Evolutionary conservation across 306 rosid genomes (phyloP).

Genomic region (Ammopiptanthus mongolicus): DNA sequence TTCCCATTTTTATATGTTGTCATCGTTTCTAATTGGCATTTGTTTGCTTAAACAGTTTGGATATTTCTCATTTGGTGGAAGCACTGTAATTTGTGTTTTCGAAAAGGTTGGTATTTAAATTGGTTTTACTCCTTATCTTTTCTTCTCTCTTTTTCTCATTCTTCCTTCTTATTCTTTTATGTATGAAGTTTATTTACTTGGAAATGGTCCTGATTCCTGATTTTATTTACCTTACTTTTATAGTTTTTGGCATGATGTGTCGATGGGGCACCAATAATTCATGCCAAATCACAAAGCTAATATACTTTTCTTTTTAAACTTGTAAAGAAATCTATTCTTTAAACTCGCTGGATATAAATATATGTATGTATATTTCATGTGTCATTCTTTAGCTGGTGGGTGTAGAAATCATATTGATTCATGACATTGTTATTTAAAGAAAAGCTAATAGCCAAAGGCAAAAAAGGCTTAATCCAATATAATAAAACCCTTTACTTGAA

Average conservation of each 20-base stretch:
- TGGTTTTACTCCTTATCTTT: not conserved
- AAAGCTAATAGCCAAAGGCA: not conserved
- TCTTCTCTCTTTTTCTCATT: not conserved
- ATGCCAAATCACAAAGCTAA: not conserved
- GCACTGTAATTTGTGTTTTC: conserved; percentile 89
- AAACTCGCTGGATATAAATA: not conserved
- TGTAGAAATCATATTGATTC: not conserved
- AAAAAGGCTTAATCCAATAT: not conserved
- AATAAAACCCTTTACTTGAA: not conserved
- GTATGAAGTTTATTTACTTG: conserved; percentile 1
- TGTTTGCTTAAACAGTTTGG: conserved; percentile 63
- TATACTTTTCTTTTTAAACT: not conserved
- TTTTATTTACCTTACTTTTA: not conserved
- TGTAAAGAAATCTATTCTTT: not conserved
- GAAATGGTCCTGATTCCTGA: conserved; percentile 1
- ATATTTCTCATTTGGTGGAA: conserved; percentile 96
- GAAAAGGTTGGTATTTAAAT: conserved; percentile 59
- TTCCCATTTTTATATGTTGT: not conserved
- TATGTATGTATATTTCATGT: not conserved
- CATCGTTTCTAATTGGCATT: conserved; percentile 25
- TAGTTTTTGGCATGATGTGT: not conserved
- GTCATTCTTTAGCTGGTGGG: not conserved
- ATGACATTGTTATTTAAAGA: not conserved
- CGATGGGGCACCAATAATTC: not conserved
- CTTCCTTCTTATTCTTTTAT: not conserved